Conservation (phyloP, 495 filamentous ascomycete species). For the Penicillium longicatenatum region DNA sequence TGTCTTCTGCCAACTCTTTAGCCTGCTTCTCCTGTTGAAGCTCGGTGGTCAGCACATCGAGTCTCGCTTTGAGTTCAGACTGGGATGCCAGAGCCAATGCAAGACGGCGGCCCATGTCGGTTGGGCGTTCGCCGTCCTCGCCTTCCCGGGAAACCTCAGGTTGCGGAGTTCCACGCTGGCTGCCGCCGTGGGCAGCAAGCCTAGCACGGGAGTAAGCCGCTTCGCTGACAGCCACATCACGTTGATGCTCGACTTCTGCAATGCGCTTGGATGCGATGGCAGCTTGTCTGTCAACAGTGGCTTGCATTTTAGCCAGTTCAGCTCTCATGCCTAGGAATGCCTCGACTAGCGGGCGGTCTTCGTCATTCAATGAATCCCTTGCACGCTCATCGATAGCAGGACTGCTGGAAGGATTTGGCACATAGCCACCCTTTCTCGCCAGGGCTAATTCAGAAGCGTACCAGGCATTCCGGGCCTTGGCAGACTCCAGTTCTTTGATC, state of each 20-base stretch:
- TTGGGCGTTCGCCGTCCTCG: constrained; percentile 65
- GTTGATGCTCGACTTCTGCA: constrained; percentile 88
- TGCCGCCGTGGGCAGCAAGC: constrained; percentile 78
- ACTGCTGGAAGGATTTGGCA: constrained; percentile 68
- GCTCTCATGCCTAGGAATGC: constrained; percentile 87
- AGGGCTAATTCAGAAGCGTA: constrained; percentile 93
- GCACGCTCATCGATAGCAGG: constrained; percentile 75
- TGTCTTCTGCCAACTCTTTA: constrained; percentile 84
- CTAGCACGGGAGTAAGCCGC: constrained; percentile 94
- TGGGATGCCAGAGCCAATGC: constrained; percentile 78
- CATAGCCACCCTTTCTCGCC: constrained; percentile 85
- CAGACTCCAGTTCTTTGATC: constrained; percentile 78
- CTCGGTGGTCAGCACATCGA: constrained; percentile 68
- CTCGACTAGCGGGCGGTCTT: constrained; percentile 89
- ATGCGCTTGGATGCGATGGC: constrained; percentile 82
- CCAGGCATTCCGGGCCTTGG: constrained; percentile 89
- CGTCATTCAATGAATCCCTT: constrained; percentile 78
- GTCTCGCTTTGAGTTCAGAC: constrained; percentile 68
- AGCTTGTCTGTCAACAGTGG: constrained; percentile 82
- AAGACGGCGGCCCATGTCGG: constrained; percentile 79
- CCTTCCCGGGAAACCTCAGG: constrained; percentile 61
- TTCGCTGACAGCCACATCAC: constrained; percentile 88
- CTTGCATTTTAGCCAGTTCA: constrained; percentile 76
- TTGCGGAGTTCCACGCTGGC: constrained; percentile 68
- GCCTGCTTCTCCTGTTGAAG: constrained; percentile 78